A percentile compares a stretch with the other conserved stretches of the same genome.
phyloP scores from a whole-genome alignment of 768 basidiomycete species.

The Pulveroboletus sp. region DNA sequence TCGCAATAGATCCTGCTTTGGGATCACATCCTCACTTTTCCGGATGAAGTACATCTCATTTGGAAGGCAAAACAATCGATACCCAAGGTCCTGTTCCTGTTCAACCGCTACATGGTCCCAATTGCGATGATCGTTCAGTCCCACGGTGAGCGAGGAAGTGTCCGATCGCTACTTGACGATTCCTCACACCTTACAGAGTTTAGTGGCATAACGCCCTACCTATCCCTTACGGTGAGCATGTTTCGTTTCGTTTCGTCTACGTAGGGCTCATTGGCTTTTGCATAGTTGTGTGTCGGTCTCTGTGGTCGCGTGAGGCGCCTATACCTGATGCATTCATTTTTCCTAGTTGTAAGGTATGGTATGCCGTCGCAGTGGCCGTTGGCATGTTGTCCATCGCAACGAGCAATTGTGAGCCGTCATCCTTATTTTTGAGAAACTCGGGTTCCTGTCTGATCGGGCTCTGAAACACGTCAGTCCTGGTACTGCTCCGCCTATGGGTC shows the following conservation, averaged over 20 bases:
- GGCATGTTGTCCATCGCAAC: conserved; percentile 34
- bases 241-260: background rate
- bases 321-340: background rate
- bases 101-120: conserved; percentile 33
- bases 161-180: background rate
- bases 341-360: conserved; percentile 25
- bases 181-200: conserved; percentile 15
- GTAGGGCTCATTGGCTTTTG: background rate
- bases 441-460: conserved; percentile 3
- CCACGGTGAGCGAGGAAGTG: conserved; percentile 23
- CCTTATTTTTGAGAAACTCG: background rate
- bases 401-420: conserved; percentile 31
- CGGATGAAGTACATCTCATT: conserved; percentile 30
- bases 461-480: conserved; percentile 27
- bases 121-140: conserved; percentile 26
- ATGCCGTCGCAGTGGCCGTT: conserved; percentile 17
- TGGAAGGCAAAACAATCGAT: conserved; percentile 27
- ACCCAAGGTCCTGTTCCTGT: conserved; percentile 31
- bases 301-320: background rate
- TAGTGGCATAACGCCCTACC: conserved; percentile 12
- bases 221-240: conserved; percentile 15
- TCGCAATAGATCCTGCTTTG: conserved; percentile 28
- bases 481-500: conserved; percentile 38
- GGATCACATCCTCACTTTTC: conserved; percentile 32
- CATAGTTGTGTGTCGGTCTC: conserved; percentile 17